Conservation (phyloP, 78 protist genomes). For the Pelomyxa schiedti region DNA sequence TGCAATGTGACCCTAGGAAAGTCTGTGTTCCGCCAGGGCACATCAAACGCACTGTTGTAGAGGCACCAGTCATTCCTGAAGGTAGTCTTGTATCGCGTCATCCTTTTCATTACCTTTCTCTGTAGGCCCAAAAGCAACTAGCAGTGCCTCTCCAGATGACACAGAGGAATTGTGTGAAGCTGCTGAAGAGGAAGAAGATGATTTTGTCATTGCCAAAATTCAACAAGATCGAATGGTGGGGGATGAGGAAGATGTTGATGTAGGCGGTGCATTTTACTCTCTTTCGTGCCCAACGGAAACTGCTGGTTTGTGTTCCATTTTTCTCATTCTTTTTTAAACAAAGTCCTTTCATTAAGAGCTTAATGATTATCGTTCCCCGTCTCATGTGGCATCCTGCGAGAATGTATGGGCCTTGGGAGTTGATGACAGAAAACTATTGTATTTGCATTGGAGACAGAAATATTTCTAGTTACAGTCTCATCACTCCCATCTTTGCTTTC, state of each 20-base stretch:
- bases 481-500: too few species aligned
- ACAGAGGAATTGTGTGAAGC: too few species aligned
- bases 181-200: constrained; percentile 3
- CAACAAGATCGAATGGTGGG: not conserved
- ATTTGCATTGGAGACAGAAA: not conserved
- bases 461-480: too few species aligned
- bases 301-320: not conserved
- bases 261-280: not conserved
- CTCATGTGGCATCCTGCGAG: not conserved
- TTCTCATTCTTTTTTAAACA: not conserved
- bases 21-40: too few species aligned
- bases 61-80: too few species aligned
- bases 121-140: too few species aligned
- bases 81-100: too few species aligned
- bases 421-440: not conserved
- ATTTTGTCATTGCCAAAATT: not conserved
- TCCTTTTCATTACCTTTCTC: too few species aligned
- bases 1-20: too few species aligned
- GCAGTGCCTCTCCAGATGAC: not conserved
- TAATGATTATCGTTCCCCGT: too few species aligned
- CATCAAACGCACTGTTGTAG: too few species aligned
- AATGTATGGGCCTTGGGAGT: not conserved
- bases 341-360: too few species aligned
- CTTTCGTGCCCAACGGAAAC: not conserved
- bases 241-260: not conserved